Conservation (phyloP, 1,284 basidiomycete species). For the Cryptococcus maquisensis region DNA sequence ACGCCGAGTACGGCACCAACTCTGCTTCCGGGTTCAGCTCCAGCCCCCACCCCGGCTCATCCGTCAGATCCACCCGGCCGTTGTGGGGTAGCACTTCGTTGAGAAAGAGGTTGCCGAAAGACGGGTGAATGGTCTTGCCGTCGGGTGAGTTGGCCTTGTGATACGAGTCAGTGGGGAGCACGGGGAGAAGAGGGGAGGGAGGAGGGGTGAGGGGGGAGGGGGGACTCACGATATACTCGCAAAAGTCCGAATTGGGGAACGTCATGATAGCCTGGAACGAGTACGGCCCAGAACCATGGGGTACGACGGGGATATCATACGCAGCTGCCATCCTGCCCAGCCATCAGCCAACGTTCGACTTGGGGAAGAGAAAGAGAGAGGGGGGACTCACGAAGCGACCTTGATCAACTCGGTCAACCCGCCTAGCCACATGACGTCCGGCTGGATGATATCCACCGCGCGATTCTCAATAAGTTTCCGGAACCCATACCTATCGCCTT, state of each 20-base stretch:
- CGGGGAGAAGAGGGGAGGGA: not conserved
- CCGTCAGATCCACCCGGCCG: slow-evolving; percentile 50
- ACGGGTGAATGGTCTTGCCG: slow-evolving; percentile 52
- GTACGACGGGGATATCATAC: slow-evolving; percentile 55
- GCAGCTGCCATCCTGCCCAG: slow-evolving; percentile 37
- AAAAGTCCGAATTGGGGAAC: slow-evolving; percentile 43
- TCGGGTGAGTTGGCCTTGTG: slow-evolving; percentile 53
- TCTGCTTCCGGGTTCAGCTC: slow-evolving; percentile 52
- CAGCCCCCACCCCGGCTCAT: slow-evolving; percentile 54
- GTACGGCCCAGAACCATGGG: slow-evolving; percentile 53
- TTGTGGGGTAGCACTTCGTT: slow-evolving; percentile 54
- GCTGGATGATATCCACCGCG: slow-evolving; percentile 54
- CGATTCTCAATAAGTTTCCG: slow-evolving; percentile 55
- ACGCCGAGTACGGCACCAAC: slow-evolving; percentile 43
- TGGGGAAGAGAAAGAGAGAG: slow-evolving; percentile 14
- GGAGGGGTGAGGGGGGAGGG: not conserved
- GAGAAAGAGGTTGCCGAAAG: slow-evolving; percentile 55
- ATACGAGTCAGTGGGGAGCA: no score
- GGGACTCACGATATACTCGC: slow-evolving; percentile 49
- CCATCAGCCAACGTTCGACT: slow-evolving; percentile 9
- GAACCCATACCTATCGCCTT: slow-evolving; percentile 49
- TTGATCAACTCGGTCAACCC: slow-evolving; percentile 56
- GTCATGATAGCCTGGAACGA: slow-evolving; percentile 48
- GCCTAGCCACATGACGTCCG: slow-evolving; percentile 54
- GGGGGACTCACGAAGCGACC: slow-evolving; percentile 48